Percentiles rank a stretch among this genome's conserved stretches.
phyloP scores from a whole-genome alignment of 1,284 basidiomycete species.

The Fomitiporia mediterranea region DNA sequence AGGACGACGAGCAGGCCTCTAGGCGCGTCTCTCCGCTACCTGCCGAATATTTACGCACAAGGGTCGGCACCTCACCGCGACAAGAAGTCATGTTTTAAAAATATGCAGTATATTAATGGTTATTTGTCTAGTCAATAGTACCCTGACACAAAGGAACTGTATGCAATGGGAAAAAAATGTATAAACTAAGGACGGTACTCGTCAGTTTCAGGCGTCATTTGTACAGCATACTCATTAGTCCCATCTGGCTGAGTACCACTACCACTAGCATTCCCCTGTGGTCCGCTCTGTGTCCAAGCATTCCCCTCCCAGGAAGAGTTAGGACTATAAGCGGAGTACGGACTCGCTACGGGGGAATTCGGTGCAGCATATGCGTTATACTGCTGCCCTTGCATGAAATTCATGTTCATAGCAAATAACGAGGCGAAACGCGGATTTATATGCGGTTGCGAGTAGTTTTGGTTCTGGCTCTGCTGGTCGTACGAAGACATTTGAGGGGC shows the following conservation, averaged over 20 bases:
- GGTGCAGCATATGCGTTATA: constrained; percentile 7
- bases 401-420: constrained; percentile 21
- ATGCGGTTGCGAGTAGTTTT: constrained; percentile 65
- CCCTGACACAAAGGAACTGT: no score
- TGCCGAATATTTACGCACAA: background rate
- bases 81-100: background rate
- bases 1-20: constrained; percentile 1
- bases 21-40: background rate
- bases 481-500: no score
- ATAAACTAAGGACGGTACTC: constrained; percentile 5
- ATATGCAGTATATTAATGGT: background rate
- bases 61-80: background rate
- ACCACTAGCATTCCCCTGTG: background rate
- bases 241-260: background rate
- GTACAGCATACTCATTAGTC: constrained; percentile 3
- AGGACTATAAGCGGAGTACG: background rate
- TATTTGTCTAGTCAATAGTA: no score
- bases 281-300: constrained; percentile 2
- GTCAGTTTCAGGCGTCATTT: background rate
- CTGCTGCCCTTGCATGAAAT: constrained; percentile 13
- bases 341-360: background rate
- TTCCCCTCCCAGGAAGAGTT: background rate
- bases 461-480: constrained; percentile 27
- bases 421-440: constrained; percentile 69
- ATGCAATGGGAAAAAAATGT: no score